phyloP scores from a whole-genome alignment of 306 rosid genomes.

The Quillaja saponaria region DNA sequence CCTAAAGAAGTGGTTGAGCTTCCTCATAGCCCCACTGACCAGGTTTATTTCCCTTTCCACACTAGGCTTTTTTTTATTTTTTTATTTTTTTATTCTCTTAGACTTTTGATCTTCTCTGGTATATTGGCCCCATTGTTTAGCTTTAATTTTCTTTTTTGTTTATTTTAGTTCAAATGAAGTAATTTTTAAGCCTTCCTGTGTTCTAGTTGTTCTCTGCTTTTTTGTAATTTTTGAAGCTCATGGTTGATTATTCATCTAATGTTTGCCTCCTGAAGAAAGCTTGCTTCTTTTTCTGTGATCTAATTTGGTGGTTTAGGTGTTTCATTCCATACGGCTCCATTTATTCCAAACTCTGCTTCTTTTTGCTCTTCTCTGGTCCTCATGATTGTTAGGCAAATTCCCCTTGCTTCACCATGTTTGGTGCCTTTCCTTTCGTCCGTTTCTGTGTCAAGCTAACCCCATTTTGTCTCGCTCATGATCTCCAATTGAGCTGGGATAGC shows the following conservation, averaged over 20 bases:
- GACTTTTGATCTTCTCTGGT: not conserved
- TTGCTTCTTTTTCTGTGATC: slow-evolving; percentile 22
- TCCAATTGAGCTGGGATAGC: slow-evolving; percentile 11
- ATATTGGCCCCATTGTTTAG: not conserved
- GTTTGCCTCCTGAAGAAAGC: not conserved
- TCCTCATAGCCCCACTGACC: slow-evolving; percentile 34
- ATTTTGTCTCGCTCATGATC: slow-evolving; percentile 1
- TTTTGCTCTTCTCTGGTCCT: too few species aligned
- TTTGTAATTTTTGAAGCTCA: not conserved
- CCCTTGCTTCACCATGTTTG: too few species aligned
- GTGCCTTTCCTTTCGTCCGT: too few species aligned
- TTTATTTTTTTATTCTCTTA: not conserved
- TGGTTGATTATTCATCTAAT: not conserved
- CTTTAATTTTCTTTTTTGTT: slow-evolving; percentile 22
- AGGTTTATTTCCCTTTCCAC: slow-evolving; percentile 41
- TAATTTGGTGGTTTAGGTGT: slow-evolving; percentile 30
- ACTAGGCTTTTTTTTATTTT: not conserved
- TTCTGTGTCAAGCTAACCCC: too few species aligned
- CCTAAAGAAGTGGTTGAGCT: slow-evolving; percentile 28
- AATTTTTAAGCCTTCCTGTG: slow-evolving; percentile 21
- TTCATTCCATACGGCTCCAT: slow-evolving; percentile 28
- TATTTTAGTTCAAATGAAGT: slow-evolving; percentile 2
- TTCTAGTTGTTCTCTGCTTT: slow-evolving; percentile 9
- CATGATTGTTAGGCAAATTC: too few species aligned
- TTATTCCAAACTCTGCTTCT: too few species aligned